phyloP scores from a whole-genome alignment of 2,329 filamentous ascomycete genomes.

The Verticillium dahliae region DNA sequence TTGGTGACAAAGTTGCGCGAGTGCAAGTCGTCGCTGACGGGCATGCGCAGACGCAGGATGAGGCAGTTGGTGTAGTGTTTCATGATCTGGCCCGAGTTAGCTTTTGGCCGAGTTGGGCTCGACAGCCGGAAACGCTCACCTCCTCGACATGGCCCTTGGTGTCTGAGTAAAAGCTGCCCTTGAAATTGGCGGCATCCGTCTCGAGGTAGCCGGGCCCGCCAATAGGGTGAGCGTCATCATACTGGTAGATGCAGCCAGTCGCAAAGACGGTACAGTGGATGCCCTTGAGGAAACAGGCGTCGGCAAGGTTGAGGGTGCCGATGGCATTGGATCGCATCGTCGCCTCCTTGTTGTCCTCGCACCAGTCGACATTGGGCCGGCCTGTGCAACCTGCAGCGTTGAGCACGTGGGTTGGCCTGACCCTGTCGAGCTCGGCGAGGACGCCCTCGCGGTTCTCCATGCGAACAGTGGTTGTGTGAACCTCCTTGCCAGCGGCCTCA shows the following conservation, averaged over 20 bases:
- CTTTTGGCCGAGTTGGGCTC: neutral
- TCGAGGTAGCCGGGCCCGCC: slow-evolving; percentile 55
- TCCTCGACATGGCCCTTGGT: slow-evolving; percentile 61
- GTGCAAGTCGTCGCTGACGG: slow-evolving; percentile 61
- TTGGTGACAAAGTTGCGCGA: slow-evolving; percentile 64
- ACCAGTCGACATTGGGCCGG: slow-evolving; percentile 65
- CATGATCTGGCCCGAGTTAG: slow-evolving; percentile 41
- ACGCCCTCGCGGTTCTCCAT: slow-evolving; percentile 59
- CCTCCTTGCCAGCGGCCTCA: slow-evolving; percentile 52
- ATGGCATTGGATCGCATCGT: slow-evolving; percentile 63
- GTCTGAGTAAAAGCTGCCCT: slow-evolving; percentile 61
- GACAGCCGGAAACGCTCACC: slow-evolving; percentile 29
- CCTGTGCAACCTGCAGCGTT: slow-evolving; percentile 62
- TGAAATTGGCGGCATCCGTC: slow-evolving; percentile 58
- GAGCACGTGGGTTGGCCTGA: slow-evolving; percentile 60
- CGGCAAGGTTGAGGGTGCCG: slow-evolving; percentile 56
- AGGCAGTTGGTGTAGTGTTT: slow-evolving; percentile 55
- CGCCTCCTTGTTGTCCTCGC: slow-evolving; percentile 61
- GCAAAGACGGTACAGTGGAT: slow-evolving; percentile 62
- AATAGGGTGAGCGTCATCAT: slow-evolving; percentile 54
- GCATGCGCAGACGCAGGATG: slow-evolving; percentile 62
- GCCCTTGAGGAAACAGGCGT: slow-evolving; percentile 50
- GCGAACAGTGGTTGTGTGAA: slow-evolving; percentile 53
- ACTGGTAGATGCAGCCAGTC: slow-evolving; percentile 62
- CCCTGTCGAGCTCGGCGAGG: slow-evolving; percentile 45